Base-by-base conservation (phyloP, 257 asterid species). In the Jacaranda mimosifolia region DNA sequence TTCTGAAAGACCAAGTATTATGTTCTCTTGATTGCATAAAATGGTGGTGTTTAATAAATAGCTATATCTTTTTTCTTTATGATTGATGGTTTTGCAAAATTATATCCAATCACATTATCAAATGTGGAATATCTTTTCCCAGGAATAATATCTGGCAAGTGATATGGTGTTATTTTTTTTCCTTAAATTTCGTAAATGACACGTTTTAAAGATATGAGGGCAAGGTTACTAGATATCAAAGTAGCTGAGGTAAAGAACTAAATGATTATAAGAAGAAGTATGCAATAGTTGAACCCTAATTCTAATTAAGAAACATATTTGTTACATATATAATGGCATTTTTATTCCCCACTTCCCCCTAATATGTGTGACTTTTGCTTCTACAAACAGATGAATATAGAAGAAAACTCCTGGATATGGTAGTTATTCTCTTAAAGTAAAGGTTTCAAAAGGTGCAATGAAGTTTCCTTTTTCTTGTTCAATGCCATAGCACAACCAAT, bases 11-110 rank as follows among this genome's bases (percentile, higher is more conserved):
- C 78, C 55, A 19, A 48, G 63, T 67, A 56, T 74, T 77, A 19
- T 36, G 15, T 46, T 73, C 76, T 68, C 77, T 52, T 78, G 60
- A 51, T 72, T 60, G 55, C 45, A 70, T 71, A 68, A 35, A 12
- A 70, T 70, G 55, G 76, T 39, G 62, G 57, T 65, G 13, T 17
- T 56, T 21, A 59, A 7, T 42, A 21, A 57, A 58, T 59, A 74
- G 43, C 38, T 19, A 19, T 53, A 35, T 45, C 9, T 26, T 36
- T 65, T 53, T 48, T 57, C 7, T 18, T 73, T 53, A 40, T 3
- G 3, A 39, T 56, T 60, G 75, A 72, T 39, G 57, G 26, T 53
- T 60, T 18, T 19, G 21, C 58, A 35, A 43, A 70, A 21, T 48
- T 48, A 26, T 65, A 43, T 51, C 42, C 26, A 36, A 43, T 56